Percentiles rank a stretch among this genome's conserved stretches.
These are phyloP conservation scores for Borealophlyctis nickersoniae DNA, from an alignment of 192 early-diverging fungal genomes.

Conservation along the genomic window DNA sequence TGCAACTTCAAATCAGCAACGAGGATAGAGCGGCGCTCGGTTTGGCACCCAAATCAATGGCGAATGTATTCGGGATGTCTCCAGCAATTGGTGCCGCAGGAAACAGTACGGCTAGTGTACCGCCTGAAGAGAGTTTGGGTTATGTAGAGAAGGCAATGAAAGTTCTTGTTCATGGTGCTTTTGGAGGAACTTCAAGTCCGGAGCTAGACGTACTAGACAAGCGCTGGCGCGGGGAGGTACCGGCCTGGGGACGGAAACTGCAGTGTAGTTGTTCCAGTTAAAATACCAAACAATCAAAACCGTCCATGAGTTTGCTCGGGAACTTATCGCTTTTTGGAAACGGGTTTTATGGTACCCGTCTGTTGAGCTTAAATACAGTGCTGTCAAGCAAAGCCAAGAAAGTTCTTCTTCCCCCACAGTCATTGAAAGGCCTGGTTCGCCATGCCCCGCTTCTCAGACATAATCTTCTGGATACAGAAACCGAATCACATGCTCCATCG, in stretches of 20 bases:
- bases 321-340: too few species aligned
- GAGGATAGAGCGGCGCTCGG: background rate
- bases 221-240: background rate
- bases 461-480: too few species aligned
- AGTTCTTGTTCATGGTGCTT: background rate
- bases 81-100: background rate
- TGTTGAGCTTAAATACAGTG: too few species aligned
- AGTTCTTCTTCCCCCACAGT: too few species aligned
- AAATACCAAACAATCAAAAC: too few species aligned
- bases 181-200: background rate
- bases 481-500: too few species aligned
- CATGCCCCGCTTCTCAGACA: too few species aligned
- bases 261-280: slow-evolving; percentile 3
- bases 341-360: too few species aligned
- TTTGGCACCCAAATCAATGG: background rate
- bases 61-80: background rate
- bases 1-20: background rate
- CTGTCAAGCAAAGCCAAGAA: too few species aligned
- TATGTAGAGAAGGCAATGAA: background rate
- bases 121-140: background rate
- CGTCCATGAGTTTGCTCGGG: too few species aligned
- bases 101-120: background rate
- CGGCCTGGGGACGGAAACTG: background rate
- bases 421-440: too few species aligned
- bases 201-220: background rate